A percentile compares a stretch with the other conserved stretches of the same genome.
phyloP scores from a whole-genome alignment of 768 basidiomycete species.

The Boletus rubescentipes region DNA sequence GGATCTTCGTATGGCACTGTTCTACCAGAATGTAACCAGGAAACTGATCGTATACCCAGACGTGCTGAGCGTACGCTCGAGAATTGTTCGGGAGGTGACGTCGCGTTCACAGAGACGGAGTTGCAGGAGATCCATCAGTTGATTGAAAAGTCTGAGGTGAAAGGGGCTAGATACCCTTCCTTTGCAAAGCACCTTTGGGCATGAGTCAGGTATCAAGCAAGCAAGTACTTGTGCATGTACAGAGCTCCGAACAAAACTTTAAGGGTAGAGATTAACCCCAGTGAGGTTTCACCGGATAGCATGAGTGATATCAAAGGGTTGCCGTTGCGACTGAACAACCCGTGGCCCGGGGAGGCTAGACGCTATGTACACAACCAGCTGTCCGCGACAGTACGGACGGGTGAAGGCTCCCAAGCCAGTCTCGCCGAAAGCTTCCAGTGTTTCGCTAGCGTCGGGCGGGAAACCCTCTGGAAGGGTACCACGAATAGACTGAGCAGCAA shows the following conservation, averaged over 20 bases:
- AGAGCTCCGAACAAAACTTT: not conserved
- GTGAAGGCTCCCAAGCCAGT: not conserved
- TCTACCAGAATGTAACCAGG: not conserved
- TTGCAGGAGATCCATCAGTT: slow-evolving; percentile 39
- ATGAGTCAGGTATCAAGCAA: slow-evolving; percentile 13
- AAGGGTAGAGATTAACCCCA: not conserved
- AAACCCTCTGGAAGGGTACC: not conserved
- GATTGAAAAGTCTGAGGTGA: slow-evolving; percentile 35
- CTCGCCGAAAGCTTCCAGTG: not conserved
- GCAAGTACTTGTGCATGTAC: not conserved
- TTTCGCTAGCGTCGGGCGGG: not conserved
- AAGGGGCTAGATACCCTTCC: slow-evolving; percentile 40
- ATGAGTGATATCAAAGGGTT: not conserved
- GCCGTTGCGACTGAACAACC: not conserved
- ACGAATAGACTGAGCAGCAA: not conserved
- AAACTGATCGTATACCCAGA: slow-evolving; percentile 16
- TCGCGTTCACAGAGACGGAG: slow-evolving; percentile 43
- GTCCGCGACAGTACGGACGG: not conserved
- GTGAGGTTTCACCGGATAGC: not conserved
- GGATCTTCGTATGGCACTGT: slow-evolving; percentile 41
- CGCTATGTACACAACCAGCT: slow-evolving; percentile 14
- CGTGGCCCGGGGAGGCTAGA: not conserved
- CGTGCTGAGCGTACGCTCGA: slow-evolving; percentile 42
- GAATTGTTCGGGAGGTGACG: slow-evolving; percentile 43
- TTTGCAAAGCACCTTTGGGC: slow-evolving; percentile 32